A percentile compares a stretch with the other conserved stretches of the same genome.
Conservation (phyloP, 1,139 yeast species). For the Yamadazyma songkhlaensis region DNA sequence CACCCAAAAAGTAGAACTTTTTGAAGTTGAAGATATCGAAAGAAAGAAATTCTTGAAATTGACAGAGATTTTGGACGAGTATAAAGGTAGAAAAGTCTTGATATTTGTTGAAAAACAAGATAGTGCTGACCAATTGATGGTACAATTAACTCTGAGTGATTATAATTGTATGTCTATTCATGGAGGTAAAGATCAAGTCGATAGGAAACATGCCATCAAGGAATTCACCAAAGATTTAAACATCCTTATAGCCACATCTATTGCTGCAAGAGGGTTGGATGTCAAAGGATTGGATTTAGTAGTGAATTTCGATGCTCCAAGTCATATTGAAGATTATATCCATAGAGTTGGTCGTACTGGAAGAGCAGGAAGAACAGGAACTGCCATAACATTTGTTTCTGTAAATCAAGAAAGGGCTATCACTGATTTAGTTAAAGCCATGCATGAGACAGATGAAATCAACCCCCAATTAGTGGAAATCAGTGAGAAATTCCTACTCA, state of each 20-base stretch:
- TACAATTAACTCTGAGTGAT: constrained; percentile 55
- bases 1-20: constrained; percentile 64
- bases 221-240: constrained; percentile 64
- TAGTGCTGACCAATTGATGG: constrained; percentile 68
- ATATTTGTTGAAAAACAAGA: constrained; percentile 88
- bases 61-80: constrained; percentile 51
- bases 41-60: constrained; percentile 51
- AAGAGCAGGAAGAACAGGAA: constrained; percentile 79
- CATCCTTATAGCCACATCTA: constrained; percentile 84
- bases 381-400: constrained; percentile 72
- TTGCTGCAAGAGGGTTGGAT: constrained; percentile 93
- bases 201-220: constrained; percentile 71
- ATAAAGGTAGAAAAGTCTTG: constrained; percentile 49
- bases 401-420: constrained; percentile 67
- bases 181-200: constrained; percentile 90
- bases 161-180: constrained; percentile 69
- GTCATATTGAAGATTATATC: constrained; percentile 91
- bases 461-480: constrained; percentile 52
- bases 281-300: constrained; percentile 81
- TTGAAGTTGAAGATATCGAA: constrained; percentile 32
- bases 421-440: constrained; percentile 69
- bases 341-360: constrained; percentile 98
- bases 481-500: constrained; percentile 55
- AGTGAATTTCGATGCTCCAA: constrained; percentile 85
- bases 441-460: constrained; percentile 46